phyloP scores from a whole-genome alignment of 192 early-diverging fungal genomes.

The Coemansia sp. region DNA sequence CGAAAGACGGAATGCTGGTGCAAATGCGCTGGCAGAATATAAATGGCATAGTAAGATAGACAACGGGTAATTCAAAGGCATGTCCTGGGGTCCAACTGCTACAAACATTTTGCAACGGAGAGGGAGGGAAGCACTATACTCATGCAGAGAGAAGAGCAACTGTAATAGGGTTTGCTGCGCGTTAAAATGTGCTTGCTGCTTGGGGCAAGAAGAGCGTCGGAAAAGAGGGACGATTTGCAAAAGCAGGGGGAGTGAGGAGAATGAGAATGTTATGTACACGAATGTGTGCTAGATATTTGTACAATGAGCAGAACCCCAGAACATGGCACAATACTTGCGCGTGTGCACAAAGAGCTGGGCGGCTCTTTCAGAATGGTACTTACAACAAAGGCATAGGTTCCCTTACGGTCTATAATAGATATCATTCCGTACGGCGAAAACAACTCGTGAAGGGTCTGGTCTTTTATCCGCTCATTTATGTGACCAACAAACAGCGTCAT shows the following conservation, averaged over 20 bases:
- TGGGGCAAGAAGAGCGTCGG: not conserved
- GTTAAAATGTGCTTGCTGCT: not conserved
- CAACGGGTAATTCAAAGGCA: not conserved
- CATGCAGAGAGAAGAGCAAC: not conserved
- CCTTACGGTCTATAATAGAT: slow-evolving; percentile 30
- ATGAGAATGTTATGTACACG: not conserved
- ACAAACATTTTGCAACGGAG: not conserved
- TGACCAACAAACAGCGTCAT: slow-evolving; percentile 50
- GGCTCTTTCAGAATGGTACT: slow-evolving; percentile 8
- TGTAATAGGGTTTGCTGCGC: slow-evolving; percentile 1
- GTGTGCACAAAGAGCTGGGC: not conserved
- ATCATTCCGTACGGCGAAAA: slow-evolving; percentile 30
- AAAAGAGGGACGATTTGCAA: slow-evolving; percentile 13
- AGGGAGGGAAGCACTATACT: too few species aligned
- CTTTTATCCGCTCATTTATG: slow-evolving; percentile 32
- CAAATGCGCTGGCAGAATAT: not conserved
- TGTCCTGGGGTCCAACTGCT: not conserved
- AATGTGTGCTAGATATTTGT: not conserved
- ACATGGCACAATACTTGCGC: not conserved
- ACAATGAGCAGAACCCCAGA: not conserved
- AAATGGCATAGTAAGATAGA: not conserved
- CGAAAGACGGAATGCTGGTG: not conserved
- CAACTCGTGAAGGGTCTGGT: slow-evolving; percentile 18
- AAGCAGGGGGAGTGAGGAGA: not conserved
- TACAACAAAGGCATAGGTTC: slow-evolving; percentile 47